These are phyloP conservation scores for Jimgerdemannia lactiflua DNA, from an alignment of 192 early-diverging fungal species.

Conservation along the genomic window DNA sequence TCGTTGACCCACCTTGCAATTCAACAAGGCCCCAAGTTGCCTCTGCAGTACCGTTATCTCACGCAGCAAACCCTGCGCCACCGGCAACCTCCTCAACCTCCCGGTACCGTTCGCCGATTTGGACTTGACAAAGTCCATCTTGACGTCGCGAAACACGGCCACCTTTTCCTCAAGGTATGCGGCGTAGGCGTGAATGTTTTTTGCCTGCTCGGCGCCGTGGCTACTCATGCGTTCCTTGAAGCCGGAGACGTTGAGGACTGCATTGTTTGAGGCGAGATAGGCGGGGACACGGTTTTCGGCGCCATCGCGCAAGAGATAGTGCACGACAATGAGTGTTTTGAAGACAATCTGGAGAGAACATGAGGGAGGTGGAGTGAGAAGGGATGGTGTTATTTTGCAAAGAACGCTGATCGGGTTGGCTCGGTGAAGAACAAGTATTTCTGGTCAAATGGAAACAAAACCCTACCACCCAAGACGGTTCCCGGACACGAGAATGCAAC, in stretches of 20 bases:
- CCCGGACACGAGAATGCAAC: slow-evolving; percentile 42
- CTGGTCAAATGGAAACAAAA: neutral
- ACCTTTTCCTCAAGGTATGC: slow-evolving; percentile 72
- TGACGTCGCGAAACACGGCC: slow-evolving; percentile 54
- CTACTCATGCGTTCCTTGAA: slow-evolving; percentile 38
- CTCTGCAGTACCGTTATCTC: slow-evolving; percentile 62
- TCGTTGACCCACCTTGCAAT: slow-evolving; percentile 58
- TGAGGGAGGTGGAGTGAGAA: too few relatives aligned
- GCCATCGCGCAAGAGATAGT: slow-evolving; percentile 71
- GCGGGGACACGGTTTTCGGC: too few relatives aligned
- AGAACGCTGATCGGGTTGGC: neutral
- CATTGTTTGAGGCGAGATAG: too few relatives aligned
- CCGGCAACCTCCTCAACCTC: slow-evolving; percentile 50
- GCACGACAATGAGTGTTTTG: slow-evolving; percentile 71
- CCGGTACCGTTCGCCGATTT: slow-evolving; percentile 41
- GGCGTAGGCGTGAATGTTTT: slow-evolving; percentile 68
- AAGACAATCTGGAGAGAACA: slow-evolving; percentile 56
- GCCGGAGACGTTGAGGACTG: slow-evolving; percentile 47
- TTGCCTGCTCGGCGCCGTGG: slow-evolving; percentile 41
- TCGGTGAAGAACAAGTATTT: neutral
- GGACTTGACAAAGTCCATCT: slow-evolving; percentile 60
- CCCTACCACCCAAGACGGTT: slow-evolving; percentile 65
- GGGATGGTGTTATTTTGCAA: neutral
- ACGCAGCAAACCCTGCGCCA: slow-evolving; percentile 57
- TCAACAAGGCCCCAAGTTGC: slow-evolving; percentile 62